Conservation (phyloP, 2,329 filamentous ascomycete species). For the Coniochaeta sp. region DNA sequence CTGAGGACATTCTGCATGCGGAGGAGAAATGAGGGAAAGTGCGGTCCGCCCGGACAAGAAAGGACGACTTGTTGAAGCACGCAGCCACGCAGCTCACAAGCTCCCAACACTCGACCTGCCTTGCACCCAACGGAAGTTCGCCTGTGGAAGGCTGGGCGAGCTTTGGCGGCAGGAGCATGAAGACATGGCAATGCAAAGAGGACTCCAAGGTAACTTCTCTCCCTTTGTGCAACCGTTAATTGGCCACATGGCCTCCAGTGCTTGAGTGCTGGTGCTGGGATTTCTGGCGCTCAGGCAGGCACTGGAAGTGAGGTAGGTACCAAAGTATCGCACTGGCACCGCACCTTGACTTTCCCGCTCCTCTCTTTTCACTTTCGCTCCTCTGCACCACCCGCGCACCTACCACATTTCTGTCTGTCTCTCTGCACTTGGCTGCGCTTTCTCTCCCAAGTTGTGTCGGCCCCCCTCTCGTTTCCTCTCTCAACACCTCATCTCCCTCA, state of each 20-base stretch:
- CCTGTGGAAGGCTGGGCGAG: neutral
- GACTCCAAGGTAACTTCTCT: neutral
- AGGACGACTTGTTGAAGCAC: no score
- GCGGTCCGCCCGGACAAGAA: neutral
- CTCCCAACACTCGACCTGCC: neutral
- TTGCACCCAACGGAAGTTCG: neutral
- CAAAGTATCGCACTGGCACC: neutral
- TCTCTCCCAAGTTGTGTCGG: constrained; percentile 16
- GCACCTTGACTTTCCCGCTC: no score
- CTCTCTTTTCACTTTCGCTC: constrained; percentile 1
- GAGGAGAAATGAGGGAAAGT: constrained; percentile 1
- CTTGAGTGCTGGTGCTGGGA: neutral
- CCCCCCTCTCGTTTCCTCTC: constrained; percentile 16
- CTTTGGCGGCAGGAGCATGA: neutral
- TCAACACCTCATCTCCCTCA: constrained; percentile 15
- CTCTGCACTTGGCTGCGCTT: constrained; percentile 7
- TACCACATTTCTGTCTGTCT: constrained; percentile 5
- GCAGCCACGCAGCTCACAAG: neutral
- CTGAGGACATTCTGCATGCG: neutral
- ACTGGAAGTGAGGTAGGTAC: neutral
- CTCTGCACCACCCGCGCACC: constrained; percentile 2
- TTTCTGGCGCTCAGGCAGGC: neutral
- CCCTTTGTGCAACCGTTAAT: neutral
- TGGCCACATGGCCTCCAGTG: neutral
- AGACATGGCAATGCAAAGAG: neutral